These are phyloP conservation scores for Rhodotorula sp. DNA, from an alignment of 1,284 basidiomycete genomes.

Conservation along the genomic window DNA sequence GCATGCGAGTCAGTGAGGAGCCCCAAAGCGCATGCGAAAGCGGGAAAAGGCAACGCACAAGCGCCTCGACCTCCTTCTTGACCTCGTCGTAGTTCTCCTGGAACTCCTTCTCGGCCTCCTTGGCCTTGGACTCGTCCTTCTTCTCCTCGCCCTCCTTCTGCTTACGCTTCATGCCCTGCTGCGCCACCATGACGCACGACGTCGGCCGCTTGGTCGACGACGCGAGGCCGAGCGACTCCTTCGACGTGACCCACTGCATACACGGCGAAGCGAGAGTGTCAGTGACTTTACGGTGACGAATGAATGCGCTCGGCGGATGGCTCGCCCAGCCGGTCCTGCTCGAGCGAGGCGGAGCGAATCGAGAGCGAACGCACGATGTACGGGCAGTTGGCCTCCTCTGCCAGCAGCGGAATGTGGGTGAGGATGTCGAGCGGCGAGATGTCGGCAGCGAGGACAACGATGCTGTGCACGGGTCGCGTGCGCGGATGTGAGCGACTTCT, in stretches of 20 bases:
- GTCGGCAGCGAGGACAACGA: constrained; percentile 92
- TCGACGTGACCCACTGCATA: constrained; percentile 63
- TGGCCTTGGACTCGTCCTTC: constrained; percentile 28
- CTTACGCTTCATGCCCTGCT: constrained; percentile 65
- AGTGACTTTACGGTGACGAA: neutral
- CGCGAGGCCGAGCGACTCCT: constrained; percentile 92
- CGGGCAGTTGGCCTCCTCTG: constrained; percentile 91
- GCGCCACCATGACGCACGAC: constrained; percentile 85
- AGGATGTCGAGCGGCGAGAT: constrained; percentile 98
- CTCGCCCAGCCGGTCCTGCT: neutral
- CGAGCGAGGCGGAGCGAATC: constrained; percentile 8
- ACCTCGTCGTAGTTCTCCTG: constrained; percentile 17
- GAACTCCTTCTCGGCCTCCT: constrained; percentile 57
- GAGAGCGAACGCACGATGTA: constrained; percentile 63
- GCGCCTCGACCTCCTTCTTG: constrained; percentile 36
- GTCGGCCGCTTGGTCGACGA: constrained; percentile 98
- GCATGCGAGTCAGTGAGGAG: neutral
- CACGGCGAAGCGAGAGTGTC: neutral
- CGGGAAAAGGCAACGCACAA: constrained; percentile 11
- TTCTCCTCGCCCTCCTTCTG: constrained; percentile 54
- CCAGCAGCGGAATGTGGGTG: constrained; percentile 90
- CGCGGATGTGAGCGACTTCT: neutral
- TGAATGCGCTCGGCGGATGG: neutral
- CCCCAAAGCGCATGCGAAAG: rapidly evolving
- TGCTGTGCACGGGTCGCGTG: constrained; percentile 53